Evolutionary conservation across 176 grass and related monocot genomes (phyloP), one percentile per base, ranked within the genome.

Genomic region (Zoysia japonica): DNA sequence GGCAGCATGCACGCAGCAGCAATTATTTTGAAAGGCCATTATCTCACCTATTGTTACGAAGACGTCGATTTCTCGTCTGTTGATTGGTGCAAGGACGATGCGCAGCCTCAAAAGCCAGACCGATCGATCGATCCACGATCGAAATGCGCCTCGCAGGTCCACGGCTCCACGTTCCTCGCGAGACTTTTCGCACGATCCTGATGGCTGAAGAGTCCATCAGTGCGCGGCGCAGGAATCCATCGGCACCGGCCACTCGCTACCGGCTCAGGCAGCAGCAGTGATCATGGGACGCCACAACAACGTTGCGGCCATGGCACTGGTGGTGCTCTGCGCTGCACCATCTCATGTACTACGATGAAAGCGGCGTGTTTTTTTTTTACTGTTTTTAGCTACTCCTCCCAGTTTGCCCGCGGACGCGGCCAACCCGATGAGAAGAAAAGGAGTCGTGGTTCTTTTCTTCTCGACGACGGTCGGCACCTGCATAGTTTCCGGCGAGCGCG

Each of bases 381-480:
- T 46, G 6, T 36, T 61, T 35, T 11, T 11, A 4, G 17, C 47
- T 28, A 28, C 28, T 28, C 28, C 28, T 28, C 28, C 28, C 28
- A 28, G 28, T 28, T 37, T 47, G 68, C 4, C 5, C 46, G 45
- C 35, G 17, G 44, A 20, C 9, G 20, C 1, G 55, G 5, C 55
- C 5, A n/a, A 37, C 14, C 68, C 68, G 46, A 17, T 11, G 8
- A 15, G 9, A 17, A 43, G 10, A 15, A 40, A 42, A 17, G 1
- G 1, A 45, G 51, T 55, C 67, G 41, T 47, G 60, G 14, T 40
- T 73, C 5, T 41, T 3, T 73, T 0, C 15, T 3, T 9, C 43
- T 77, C 72, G 48, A 87, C 73, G 67, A 37, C 72, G 74, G 85
- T 72, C 80, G 68, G 85, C 52, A 67, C 85, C 80, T 72, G 74